Percentiles rank a stretch among this genome's conserved stretches.
Conservation (phyloP, 306 rosid genomes). For the Vachellia pachyceras region DNA sequence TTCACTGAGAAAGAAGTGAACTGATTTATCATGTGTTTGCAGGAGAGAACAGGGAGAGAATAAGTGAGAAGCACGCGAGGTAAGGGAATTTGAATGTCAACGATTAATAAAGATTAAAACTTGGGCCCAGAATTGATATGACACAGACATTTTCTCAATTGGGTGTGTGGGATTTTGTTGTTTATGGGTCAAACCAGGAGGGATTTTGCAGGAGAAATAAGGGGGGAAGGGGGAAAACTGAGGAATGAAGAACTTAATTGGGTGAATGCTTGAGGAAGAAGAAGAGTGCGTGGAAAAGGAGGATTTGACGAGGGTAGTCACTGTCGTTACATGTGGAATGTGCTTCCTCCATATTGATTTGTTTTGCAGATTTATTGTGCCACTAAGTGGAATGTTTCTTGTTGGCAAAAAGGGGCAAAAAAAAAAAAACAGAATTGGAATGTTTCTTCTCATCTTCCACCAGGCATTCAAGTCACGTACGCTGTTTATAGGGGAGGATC, state of each 20-base stretch:
- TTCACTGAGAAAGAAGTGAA: slow-evolving; percentile 4
- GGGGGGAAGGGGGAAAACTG: slow-evolving; percentile 1
- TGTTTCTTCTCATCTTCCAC: neutral
- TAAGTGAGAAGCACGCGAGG: slow-evolving; percentile 55
- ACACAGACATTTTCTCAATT: neutral
- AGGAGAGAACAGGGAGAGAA: slow-evolving; percentile 31
- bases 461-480: neutral
- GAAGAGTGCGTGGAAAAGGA: slow-evolving; percentile 25
- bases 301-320: slow-evolving; percentile 8
- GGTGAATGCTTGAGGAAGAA: slow-evolving; percentile 25
- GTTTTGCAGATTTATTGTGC: neutral
- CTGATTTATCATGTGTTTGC: slow-evolving; percentile 50
- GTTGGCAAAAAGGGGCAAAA: too few species aligned
- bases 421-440: neutral
- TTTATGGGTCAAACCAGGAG: slow-evolving; percentile 37
- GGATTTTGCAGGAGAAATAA: slow-evolving; percentile 36
- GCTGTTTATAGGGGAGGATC: too few species aligned
- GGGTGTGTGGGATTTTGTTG: slow-evolving; percentile 10
- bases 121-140: neutral
- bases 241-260: slow-evolving; percentile 27
- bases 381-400: neutral
- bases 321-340: slow-evolving; percentile 21
- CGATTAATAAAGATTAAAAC: slow-evolving; percentile 24
- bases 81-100: slow-evolving; percentile 57
- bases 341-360: neutral